Percentiles rank a stretch among this genome's conserved stretches.
Evolutionary conservation across 805 yeast species (phyloP).

Genomic region (Debaryomyces tyrocola): DNA sequence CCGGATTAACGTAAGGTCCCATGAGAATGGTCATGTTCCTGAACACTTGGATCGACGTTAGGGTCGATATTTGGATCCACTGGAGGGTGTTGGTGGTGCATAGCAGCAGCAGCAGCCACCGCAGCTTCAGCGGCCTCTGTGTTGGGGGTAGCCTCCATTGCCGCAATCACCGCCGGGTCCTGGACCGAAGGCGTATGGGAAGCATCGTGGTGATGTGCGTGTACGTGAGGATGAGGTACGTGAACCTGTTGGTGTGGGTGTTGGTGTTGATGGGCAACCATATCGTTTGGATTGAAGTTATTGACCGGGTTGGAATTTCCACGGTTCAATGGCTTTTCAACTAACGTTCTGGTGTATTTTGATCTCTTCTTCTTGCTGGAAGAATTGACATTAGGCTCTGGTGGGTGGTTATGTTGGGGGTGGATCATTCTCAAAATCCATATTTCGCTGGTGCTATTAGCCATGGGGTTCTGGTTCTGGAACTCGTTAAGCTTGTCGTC

Average conservation of each 20-base stretch:
- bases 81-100: constrained; percentile 27
- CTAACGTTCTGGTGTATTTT: constrained; percentile 41
- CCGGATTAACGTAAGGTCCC: constrained; percentile 12
- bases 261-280: constrained; percentile 9
- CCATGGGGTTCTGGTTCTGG: constrained; percentile 9
- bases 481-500: constrained; percentile 27
- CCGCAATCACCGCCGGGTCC: constrained; percentile 45
- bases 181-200: constrained; percentile 33
- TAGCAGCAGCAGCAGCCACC: constrained; percentile 28
- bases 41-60: constrained; percentile 44
- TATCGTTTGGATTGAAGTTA: constrained; percentile 9
- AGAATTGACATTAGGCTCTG: constrained; percentile 37
- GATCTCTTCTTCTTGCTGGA: constrained; percentile 38
- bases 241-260: constrained; percentile 9
- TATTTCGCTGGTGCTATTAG: constrained; percentile 28
- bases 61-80: constrained; percentile 47
- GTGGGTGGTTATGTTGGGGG: constrained; percentile 46
- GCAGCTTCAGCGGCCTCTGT: constrained; percentile 10
- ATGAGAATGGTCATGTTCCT: constrained; percentile 41
- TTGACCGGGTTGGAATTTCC: constrained; percentile 3
- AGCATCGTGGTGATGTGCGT: constrained; percentile 17
- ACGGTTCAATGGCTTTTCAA: constrained; percentile 43
- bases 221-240: constrained; percentile 13
- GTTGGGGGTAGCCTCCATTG: constrained; percentile 36
- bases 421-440: constrained; percentile 50